Base-by-base conservation (phyloP, 257 asterid genomes). In the Ocimum tenuiflorum region DNA sequence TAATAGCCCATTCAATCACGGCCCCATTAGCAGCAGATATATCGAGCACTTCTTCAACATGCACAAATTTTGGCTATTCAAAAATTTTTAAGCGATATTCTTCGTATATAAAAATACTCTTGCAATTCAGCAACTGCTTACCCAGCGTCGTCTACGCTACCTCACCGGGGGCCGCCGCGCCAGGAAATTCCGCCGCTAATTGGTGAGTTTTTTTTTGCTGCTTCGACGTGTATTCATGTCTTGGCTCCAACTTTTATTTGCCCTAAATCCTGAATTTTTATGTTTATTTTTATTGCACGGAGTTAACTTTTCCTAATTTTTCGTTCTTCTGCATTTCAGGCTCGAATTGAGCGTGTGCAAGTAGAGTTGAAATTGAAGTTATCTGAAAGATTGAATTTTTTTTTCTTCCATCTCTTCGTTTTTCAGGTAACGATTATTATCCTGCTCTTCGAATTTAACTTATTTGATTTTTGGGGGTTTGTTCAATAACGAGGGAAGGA, bases 311-410 rank as follows among this genome's bases (percentile, higher is more conserved):
- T 29, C 56, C 20, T 53, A 14, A 68, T 27, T 8, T 43, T n/a
- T 24, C 4, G 7, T 61, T 14, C 20, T 41, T 50, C 0, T 24
- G 36, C 33, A 15, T 17, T 63, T 14, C 23, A 24, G 46, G 63
- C 51, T 61, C 41, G 36, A 27, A 60, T 58, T 51, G 54, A n/a
- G 11, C 31, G 2, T 27, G 4, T 4, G 45, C 47, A 38, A 60
- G 18, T 22, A 39, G 20, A 43, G 33, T 27, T 42, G 58, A 33
- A 38, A 60, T 61, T 60, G 75, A 51, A 50, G 56, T 70, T 55
- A 27, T 31, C 11, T 23, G 3, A 27, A 41, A 53, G 64, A 61
- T 61, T 61, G 49, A 20, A 6, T 14, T 14, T 48, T 46, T 57
- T 8, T 35, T 7, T 3, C 0, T 6, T 35, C 41, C 0, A 24